Percentiles rank a stretch among this genome's conserved stretches.
These are phyloP conservation scores for Phytophthora crassamura DNA, from an alignment of 352 stramenopile species.

Conservation along the genomic window DNA sequence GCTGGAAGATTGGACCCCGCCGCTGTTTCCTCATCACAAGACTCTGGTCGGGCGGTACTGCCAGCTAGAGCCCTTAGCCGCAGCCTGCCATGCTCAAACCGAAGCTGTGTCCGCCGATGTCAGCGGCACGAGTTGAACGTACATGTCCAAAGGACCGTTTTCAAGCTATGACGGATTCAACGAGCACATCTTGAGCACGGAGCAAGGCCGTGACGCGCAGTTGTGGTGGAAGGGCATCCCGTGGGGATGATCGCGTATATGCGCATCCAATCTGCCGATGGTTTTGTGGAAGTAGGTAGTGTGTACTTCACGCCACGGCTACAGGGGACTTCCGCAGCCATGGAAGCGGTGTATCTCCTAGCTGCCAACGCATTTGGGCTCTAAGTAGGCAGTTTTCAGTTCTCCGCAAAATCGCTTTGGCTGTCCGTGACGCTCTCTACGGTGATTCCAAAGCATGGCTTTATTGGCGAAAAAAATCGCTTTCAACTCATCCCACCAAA, in stretches of 20 bases:
- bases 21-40: constrained; percentile 9
- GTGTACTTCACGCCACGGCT: constrained; percentile 20
- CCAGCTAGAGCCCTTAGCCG: constrained; percentile 13
- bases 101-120: constrained; percentile 11
- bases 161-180: constrained; percentile 12
- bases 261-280: constrained; percentile 16
- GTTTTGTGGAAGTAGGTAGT: constrained; percentile 23
- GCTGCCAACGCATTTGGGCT: constrained; percentile 21
- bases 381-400: no score
- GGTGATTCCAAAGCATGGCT: no score
- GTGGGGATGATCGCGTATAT: constrained; percentile 16
- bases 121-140: constrained; percentile 20
- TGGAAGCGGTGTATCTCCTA: constrained; percentile 22
- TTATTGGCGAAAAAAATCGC: no score
- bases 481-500: no score
- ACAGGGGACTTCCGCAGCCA: constrained; percentile 16
- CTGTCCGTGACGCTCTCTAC: no score
- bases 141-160: constrained; percentile 20
- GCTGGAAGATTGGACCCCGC: constrained; percentile 21
- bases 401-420: no score
- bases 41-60: constrained; percentile 19
- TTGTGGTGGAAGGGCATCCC: constrained; percentile 17
- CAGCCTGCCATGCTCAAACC: constrained; percentile 7
- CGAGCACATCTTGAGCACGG: background rate
- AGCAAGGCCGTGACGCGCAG: constrained; percentile 6